These are phyloP conservation scores for Bodo saltans DNA, from an alignment of 78 protist genomes.

Conservation along the genomic window DNA sequence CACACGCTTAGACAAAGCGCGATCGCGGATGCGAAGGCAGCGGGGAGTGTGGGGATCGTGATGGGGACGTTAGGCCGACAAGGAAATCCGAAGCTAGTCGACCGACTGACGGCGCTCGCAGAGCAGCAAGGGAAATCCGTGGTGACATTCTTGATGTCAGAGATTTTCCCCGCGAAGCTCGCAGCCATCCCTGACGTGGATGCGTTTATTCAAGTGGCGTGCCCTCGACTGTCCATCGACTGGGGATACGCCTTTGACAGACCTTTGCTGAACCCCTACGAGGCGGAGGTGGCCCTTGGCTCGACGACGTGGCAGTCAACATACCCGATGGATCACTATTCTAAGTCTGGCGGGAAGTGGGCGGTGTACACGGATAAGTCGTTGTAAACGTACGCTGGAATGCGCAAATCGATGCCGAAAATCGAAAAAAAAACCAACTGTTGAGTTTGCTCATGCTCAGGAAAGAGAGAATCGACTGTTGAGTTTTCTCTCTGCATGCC, in stretches of 20 bases:
- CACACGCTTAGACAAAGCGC: slow-evolving; percentile 47
- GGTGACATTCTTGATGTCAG: slow-evolving; percentile 47
- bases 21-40: background rate
- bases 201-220: slow-evolving; percentile 89
- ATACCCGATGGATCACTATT: slow-evolving; percentile 92
- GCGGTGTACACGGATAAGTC: slow-evolving; percentile 50
- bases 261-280: slow-evolving; percentile 88
- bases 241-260: slow-evolving; percentile 91
- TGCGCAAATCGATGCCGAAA: too few species aligned
- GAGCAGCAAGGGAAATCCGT: slow-evolving; percentile 15
- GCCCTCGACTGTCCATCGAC: slow-evolving; percentile 96
- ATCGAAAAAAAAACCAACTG: too few species aligned
- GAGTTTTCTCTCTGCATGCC: too few species aligned
- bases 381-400: too few species aligned
- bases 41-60: slow-evolving; percentile 32
- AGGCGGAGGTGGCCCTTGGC: slow-evolving; percentile 77
- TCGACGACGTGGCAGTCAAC: slow-evolving; percentile 57
- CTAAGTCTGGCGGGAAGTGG: slow-evolving; percentile 78
- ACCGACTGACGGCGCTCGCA: slow-evolving; percentile 46
- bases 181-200: slow-evolving; percentile 67
- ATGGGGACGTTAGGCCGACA: slow-evolving; percentile 94
- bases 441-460: too few species aligned
- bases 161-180: slow-evolving; percentile 84
- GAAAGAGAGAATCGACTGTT: too few species aligned
- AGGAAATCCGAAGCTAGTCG: slow-evolving; percentile 75